phyloP scores from a whole-genome alignment of 2,329 filamentous ascomycete species.

The Neophaeococcomyces aloes region DNA sequence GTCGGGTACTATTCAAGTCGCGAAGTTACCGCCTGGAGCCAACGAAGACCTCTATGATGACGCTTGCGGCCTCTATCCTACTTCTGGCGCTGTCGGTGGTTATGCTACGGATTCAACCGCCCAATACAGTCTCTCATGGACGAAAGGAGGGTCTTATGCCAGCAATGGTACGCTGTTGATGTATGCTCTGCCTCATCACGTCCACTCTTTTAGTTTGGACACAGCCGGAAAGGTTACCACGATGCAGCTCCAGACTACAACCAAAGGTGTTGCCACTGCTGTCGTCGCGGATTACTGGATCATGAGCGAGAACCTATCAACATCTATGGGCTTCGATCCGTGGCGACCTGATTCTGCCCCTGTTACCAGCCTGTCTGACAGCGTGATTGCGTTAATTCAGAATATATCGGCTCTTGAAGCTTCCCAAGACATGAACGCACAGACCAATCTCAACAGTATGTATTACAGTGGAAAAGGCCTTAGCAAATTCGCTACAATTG shows the following conservation, averaged over 20 bases:
- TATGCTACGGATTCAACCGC: slow-evolving; percentile 49
- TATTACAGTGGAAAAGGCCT: slow-evolving; percentile 85
- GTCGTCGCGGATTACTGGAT: slow-evolving; percentile 66
- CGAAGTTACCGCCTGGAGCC: slow-evolving; percentile 56
- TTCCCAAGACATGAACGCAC: slow-evolving; percentile 60
- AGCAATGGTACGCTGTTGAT: slow-evolving; percentile 56
- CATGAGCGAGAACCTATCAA: slow-evolving; percentile 67
- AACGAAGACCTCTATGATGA: slow-evolving; percentile 63
- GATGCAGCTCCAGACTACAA: slow-evolving; percentile 64
- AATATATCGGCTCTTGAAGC: slow-evolving; percentile 61
- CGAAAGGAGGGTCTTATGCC: slow-evolving; percentile 54
- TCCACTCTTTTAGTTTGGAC: slow-evolving; percentile 57
- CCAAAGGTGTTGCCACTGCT: slow-evolving; percentile 69
- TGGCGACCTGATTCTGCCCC: slow-evolving; percentile 48
- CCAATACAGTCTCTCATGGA: slow-evolving; percentile 62
- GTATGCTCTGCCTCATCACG: slow-evolving; percentile 81
- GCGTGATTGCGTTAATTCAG: slow-evolving; percentile 50
- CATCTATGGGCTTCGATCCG: slow-evolving; percentile 65
- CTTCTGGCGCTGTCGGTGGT: slow-evolving; percentile 54
- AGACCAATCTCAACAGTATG: slow-evolving; percentile 72
- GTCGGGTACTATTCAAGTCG: slow-evolving; percentile 68
- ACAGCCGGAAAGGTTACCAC: slow-evolving; percentile 40
- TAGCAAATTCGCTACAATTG: slow-evolving; percentile 62
- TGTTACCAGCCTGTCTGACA: slow-evolving; percentile 30
- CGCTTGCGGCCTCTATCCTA: slow-evolving; percentile 64